These are phyloP conservation scores for Priceomyces melissophilus DNA, from an alignment of 805 yeast genomes.

Conservation along the genomic window DNA sequence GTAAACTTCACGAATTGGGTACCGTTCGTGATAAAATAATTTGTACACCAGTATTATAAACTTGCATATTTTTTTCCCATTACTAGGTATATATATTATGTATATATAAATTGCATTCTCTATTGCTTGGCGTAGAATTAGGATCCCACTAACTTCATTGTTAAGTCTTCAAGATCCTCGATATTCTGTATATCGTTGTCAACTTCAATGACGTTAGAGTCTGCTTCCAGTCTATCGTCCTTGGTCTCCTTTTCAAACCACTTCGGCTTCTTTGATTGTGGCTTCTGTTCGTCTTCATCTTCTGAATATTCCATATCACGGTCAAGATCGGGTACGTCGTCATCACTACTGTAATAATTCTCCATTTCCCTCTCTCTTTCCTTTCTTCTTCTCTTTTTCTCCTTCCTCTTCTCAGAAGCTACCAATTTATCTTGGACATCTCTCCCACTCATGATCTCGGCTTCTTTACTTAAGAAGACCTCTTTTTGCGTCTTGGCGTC, in stretches of 20 bases:
- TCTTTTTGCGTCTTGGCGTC: conserved; percentile 66
- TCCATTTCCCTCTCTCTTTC: conserved; percentile 66
- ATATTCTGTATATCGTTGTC: conserved; percentile 80
- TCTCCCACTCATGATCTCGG: conserved; percentile 61
- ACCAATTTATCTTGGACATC: conserved; percentile 76
- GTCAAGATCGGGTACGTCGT: conserved; percentile 39
- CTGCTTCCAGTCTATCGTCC: conserved; percentile 15
- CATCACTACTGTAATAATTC: conserved; percentile 32
- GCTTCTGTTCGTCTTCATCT: conserved; percentile 20
- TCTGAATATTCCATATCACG: conserved; percentile 40
- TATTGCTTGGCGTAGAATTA: conserved; percentile 1
- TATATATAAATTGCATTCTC: background rate
- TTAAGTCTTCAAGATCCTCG: conserved; percentile 90
- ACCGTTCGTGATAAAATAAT: conserved; percentile 27
- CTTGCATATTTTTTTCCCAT: background rate
- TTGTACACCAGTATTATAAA: conserved; percentile 21
- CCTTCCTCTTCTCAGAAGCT: conserved; percentile 75
- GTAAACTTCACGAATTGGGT: conserved; percentile 28
- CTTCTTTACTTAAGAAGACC: conserved; percentile 63
- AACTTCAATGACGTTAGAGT: conserved; percentile 55
- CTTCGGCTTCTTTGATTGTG: conserved; percentile 42
- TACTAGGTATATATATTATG: background rate
- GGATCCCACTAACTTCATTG: conserved; percentile 46
- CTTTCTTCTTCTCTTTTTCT: conserved; percentile 84
- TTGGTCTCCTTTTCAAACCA: conserved; percentile 42